phyloP scores from a whole-genome alignment of 1,139 yeast species.

The Sugiyamaella pinicola region DNA sequence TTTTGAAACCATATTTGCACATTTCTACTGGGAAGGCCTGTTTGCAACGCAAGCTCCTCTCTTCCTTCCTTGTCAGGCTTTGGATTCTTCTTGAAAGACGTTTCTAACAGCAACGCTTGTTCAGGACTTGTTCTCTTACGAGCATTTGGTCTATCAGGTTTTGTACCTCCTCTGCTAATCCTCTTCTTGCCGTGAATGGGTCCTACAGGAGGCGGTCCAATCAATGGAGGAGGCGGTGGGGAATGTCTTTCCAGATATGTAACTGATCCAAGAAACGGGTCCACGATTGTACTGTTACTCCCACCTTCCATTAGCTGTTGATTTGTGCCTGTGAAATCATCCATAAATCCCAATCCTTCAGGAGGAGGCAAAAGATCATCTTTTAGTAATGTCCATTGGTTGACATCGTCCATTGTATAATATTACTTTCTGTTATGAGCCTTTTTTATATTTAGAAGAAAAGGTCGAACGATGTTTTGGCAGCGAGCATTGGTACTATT shows the following conservation, averaged over 20 bases:
- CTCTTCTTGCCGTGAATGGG: slow-evolving; percentile 18
- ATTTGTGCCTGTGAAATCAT: neutral
- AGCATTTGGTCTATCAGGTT: slow-evolving; percentile 20
- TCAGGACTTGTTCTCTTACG: slow-evolving; percentile 38
- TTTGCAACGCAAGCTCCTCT: slow-evolving; percentile 33
- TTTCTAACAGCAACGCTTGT: slow-evolving; percentile 36
- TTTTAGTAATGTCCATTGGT: slow-evolving; percentile 9
- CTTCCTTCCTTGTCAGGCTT: slow-evolving; percentile 38
- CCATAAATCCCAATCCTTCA: slow-evolving; percentile 11
- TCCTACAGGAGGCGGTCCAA: slow-evolving; percentile 15
- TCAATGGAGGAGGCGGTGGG: slow-evolving; percentile 16
- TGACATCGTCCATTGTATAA: slow-evolving; percentile 5
- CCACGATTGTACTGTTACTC: neutral
- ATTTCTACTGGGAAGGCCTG: slow-evolving; percentile 37
- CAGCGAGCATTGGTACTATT: slow-evolving; percentile 10
- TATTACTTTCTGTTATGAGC: neutral
- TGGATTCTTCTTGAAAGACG: slow-evolving; percentile 35
- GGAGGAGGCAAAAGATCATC: slow-evolving; percentile 10
- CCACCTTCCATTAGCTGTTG: neutral
- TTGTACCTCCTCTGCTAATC: slow-evolving; percentile 12
- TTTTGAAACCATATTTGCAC: slow-evolving; percentile 43
- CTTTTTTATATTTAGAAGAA: neutral
- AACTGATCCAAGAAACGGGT: slow-evolving; percentile 14
- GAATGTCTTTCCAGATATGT: slow-evolving; percentile 17
- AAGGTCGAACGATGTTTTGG: slow-evolving; percentile 3